Percentiles rank a stretch among this genome's conserved stretches.
phyloP scores from a whole-genome alignment of 768 basidiomycete genomes.

The Termitomyces sp. region DNA sequence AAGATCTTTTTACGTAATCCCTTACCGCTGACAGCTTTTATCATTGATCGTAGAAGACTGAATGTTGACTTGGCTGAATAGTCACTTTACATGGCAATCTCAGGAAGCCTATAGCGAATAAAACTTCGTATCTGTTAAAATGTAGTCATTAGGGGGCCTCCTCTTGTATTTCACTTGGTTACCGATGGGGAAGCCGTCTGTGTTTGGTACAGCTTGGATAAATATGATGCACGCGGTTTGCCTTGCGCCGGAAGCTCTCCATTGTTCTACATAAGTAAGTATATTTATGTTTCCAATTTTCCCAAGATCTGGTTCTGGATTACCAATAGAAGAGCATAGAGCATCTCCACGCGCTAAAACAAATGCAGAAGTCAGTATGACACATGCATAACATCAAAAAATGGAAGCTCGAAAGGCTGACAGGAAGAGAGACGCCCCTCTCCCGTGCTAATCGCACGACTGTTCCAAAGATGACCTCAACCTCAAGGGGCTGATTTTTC shows the following conservation, averaged over 20 bases:
- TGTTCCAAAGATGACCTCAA: conserved; percentile 62
- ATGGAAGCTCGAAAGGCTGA: conserved; percentile 23
- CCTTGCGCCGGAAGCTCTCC: not conserved
- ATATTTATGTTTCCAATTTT: conserved; percentile 14
- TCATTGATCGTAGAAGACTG: not conserved
- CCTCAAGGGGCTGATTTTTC: conserved; percentile 53
- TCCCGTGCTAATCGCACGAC: conserved; percentile 48
- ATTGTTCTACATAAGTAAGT: not conserved
- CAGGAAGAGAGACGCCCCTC: conserved; percentile 40
- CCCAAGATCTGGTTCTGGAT: conserved; percentile 56
- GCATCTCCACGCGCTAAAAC: conserved; percentile 49
- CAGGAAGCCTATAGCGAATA: not conserved
- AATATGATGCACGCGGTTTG: not conserved
- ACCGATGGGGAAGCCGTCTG: too few species aligned
- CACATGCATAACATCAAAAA: not conserved
- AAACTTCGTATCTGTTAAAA: not conserved
- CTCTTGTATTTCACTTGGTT: too few species aligned
- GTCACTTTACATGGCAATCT: not conserved
- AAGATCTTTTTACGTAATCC: not conserved
- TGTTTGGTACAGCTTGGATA: not conserved
- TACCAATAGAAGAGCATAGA: conserved; percentile 55
- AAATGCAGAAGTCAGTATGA: not conserved
- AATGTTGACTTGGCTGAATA: too few species aligned
- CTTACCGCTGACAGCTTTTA: too few species aligned
- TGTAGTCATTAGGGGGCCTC: too few species aligned